These are phyloP conservation scores for Diutina catenulata DNA, from an alignment of 1,139 yeast species.

Conservation along the genomic window DNA sequence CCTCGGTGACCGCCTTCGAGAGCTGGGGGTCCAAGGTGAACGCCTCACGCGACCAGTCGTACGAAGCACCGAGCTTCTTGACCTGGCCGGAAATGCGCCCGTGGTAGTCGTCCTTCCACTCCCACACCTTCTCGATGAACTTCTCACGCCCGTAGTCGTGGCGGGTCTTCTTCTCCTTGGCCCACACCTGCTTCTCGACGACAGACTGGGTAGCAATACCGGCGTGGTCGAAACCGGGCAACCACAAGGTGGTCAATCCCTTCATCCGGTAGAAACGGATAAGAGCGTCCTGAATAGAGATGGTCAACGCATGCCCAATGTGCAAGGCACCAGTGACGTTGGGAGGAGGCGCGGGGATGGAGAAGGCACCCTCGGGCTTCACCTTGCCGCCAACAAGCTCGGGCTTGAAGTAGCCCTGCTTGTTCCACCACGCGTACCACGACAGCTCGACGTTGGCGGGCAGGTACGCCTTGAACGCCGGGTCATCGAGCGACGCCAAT, in stretches of 20 bases:
- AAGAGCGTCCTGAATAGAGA: conserved; percentile 87
- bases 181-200: conserved; percentile 94
- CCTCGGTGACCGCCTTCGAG: conserved; percentile 76
- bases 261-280: conserved; percentile 94
- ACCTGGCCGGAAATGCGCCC: conserved; percentile 74
- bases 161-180: conserved; percentile 77
- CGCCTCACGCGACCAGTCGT: conserved; percentile 91
- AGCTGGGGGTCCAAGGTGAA: conserved; percentile 80
- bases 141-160: conserved; percentile 92
- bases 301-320: conserved; percentile 96
- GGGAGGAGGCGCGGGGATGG: conserved; percentile 98
- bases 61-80: conserved; percentile 85
- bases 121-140: conserved; percentile 86
- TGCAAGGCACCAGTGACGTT: conserved; percentile 98
- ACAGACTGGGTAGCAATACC: conserved; percentile 99
- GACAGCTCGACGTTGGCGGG: conserved; percentile 92
- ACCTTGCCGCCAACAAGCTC: conserved; percentile 65
- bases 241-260: conserved; percentile 84
- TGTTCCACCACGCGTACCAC: conserved; percentile 98
- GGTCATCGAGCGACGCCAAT: conserved; percentile 76
- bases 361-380: conserved; percentile 74
- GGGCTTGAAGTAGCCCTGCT: conserved; percentile 81
- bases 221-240: conserved; percentile 98
- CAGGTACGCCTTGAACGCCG: conserved; percentile 86
- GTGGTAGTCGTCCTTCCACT: conserved; percentile 96